Evolutionary conservation across 495 filamentous ascomycete species (phyloP), one percentile per base, ranked within the genome.

Genomic region (Lasiosphaeria miniovina): DNA sequence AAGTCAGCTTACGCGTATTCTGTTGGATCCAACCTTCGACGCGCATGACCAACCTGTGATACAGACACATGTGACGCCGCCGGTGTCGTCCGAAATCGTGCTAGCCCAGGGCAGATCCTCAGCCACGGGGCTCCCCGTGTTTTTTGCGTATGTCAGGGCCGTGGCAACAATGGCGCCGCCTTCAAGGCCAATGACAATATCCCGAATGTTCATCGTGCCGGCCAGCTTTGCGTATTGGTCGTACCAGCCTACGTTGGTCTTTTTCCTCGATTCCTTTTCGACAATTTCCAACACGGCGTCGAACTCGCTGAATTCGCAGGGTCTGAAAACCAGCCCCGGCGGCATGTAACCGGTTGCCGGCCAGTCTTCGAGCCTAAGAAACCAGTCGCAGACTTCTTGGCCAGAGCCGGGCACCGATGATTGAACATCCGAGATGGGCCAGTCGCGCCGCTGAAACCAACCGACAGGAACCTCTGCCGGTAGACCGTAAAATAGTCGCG

Each of bases 1-100:
- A 9, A 35, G 50, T 63, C 35, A 60, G 57, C 46, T 60, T 35
- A 17, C n/a, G 35, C 8, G 4, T 53, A 6, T 4, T 36, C 40
- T 15, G 4, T 5, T 3, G 9, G 11, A 24, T 32, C 46, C 7
- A 3, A 5, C 14, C 24, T 24, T 24, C 3, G 33, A 11, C 6
- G 24, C 33, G 33, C 17, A 40, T 41, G 33, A 74, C 68, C 55
- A 14, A 82, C 84, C 78, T 65, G 70, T 69, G 61, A 86, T 80
- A 66, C 83, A 84, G 43, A 87, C 73, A 62, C 84, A 87, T 36
- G 83, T 82, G 35, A 86, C 76, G 17, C 84, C 84, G 15, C 84
- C 84, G 53, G 85, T 75, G 60, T 83, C 77, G 38, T 74, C 73
- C 17, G 75, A 80, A 61, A 86, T 80, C 57, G 71, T 75, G 54